phyloP scores from a whole-genome alignment of 148 eudicot species.

The Chenopodium berlandieri region DNA sequence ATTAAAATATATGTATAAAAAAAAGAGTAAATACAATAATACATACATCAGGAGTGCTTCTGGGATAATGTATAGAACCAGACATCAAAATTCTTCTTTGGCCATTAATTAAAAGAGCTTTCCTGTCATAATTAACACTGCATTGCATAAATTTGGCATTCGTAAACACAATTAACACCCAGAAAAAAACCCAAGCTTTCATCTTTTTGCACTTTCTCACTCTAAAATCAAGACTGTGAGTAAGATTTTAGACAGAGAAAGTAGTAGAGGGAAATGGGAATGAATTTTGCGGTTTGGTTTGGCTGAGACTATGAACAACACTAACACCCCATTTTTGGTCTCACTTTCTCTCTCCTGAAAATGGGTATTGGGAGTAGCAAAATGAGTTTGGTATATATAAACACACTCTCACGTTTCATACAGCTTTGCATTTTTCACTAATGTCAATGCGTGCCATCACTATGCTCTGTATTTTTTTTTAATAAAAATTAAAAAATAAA shows the following conservation, averaged over 20 bases:
- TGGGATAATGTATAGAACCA: conserved; percentile 88
- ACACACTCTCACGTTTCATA: conserved; percentile 17
- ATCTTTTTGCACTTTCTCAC: neutral
- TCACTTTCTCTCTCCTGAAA: too few species aligned
- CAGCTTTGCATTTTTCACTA: conserved; percentile 12
- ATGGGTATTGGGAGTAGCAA: conserved; percentile 8
- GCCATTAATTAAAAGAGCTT: conserved; percentile 65
- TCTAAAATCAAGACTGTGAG: too few species aligned
- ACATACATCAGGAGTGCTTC: conserved; percentile 87
- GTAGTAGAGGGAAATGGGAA: neutral
- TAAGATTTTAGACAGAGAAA: neutral
- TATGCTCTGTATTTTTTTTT: neutral
- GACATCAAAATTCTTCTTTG: conserved; percentile 68
- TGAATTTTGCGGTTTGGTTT: conserved; percentile 15
- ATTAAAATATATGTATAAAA: too few species aligned
- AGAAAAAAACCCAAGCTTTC: conserved; percentile 5
- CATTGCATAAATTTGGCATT: conserved; percentile 34
- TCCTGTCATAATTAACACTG: conserved; percentile 62
- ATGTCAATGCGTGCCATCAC: conserved; percentile 1
- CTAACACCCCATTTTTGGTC: too few species aligned
- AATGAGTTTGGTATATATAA: neutral
- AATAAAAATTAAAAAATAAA: neutral
- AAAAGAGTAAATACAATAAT: neutral
- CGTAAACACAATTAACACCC: conserved; percentile 15
- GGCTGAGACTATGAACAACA: conserved; percentile 8